phyloP scores from a whole-genome alignment of 371 early-diverging fungal species.

The Amoeboaphelidium occidentale region DNA sequence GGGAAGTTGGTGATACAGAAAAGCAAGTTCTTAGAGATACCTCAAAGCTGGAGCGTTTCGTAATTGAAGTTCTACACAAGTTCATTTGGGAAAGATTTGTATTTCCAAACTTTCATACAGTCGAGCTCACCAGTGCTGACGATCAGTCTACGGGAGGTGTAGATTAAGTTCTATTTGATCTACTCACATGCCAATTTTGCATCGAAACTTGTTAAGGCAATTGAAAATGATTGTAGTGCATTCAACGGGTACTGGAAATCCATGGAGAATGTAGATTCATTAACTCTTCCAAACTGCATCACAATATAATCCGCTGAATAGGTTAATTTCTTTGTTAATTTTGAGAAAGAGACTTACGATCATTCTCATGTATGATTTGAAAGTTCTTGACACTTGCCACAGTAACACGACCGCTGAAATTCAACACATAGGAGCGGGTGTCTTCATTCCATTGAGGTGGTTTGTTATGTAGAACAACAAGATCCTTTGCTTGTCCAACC shows the following conservation, averaged over 20 bases:
- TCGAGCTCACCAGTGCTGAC: too few relatives aligned
- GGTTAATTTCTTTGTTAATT: constrained; percentile 1
- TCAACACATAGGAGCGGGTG: constrained; percentile 75
- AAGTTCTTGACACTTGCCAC: constrained; percentile 92
- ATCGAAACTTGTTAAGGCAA: constrained; percentile 62
- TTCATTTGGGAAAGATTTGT: too few relatives aligned
- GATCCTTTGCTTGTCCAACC: constrained; percentile 26
- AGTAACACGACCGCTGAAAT: constrained; percentile 81
- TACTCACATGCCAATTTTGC: constrained; percentile 7
- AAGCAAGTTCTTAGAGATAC: too few relatives aligned
- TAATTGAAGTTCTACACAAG: too few relatives aligned
- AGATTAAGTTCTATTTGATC: too few relatives aligned
- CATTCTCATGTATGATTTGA: constrained; percentile 76
- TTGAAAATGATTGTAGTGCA: constrained; percentile 72
- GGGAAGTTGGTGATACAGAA: too few relatives aligned
- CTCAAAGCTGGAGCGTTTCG: too few relatives aligned
- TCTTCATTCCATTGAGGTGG: constrained; percentile 84
- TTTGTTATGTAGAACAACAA: constrained; percentile 57
- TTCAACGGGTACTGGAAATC: constrained; percentile 88
- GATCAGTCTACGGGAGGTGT: too few relatives aligned
- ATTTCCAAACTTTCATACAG: too few relatives aligned
- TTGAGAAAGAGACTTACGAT: constrained; percentile 26
- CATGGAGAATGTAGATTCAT: constrained; percentile 56
- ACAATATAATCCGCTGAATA: constrained; percentile 68
- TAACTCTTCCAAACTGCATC: constrained; percentile 79